Conservation (phyloP, 2,329 filamentous ascomycete genomes). For the Graphilbum fragrans region DNA sequence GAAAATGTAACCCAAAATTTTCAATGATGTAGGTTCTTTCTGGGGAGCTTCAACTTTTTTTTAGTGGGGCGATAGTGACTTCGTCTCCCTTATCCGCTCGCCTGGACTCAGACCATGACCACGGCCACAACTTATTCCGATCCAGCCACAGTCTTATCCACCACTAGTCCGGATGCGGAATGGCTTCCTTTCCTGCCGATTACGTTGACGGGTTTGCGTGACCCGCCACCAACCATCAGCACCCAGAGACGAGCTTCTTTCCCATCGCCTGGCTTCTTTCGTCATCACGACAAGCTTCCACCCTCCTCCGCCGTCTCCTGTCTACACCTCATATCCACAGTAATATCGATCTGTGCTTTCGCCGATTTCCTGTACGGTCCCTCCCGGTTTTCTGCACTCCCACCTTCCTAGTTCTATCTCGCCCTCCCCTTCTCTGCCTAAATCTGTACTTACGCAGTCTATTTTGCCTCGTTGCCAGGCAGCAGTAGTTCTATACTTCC, state of each 20-base stretch:
- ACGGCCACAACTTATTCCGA: conserved; percentile 1
- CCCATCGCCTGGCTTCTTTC: background rate
- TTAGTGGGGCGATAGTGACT: conserved; percentile 14
- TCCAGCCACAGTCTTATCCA: background rate
- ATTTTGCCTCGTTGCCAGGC: background rate
- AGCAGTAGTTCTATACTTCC: background rate
- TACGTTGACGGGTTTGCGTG: conserved; percentile 8
- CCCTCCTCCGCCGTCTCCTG: background rate
- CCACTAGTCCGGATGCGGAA: conserved; percentile 3
- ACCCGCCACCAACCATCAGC: conserved; percentile 5
- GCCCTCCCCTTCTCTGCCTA: background rate
- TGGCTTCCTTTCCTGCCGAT: conserved; percentile 10
- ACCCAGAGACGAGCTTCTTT: conserved; percentile 3
- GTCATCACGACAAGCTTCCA: background rate
- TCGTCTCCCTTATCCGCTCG: background rate
- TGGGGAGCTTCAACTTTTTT: conserved; percentile 9
- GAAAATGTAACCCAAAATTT: no score
- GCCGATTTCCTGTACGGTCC: background rate
- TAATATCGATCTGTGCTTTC: background rate
- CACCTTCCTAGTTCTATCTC: background rate
- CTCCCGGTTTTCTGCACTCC: no score
- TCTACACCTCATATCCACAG: conserved; percentile 1
- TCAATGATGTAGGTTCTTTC: no score
- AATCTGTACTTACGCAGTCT: background rate
- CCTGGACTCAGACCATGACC: background rate